Base-by-base conservation (phyloP, 345 rosid genomes). In the Salix caprea region DNA sequence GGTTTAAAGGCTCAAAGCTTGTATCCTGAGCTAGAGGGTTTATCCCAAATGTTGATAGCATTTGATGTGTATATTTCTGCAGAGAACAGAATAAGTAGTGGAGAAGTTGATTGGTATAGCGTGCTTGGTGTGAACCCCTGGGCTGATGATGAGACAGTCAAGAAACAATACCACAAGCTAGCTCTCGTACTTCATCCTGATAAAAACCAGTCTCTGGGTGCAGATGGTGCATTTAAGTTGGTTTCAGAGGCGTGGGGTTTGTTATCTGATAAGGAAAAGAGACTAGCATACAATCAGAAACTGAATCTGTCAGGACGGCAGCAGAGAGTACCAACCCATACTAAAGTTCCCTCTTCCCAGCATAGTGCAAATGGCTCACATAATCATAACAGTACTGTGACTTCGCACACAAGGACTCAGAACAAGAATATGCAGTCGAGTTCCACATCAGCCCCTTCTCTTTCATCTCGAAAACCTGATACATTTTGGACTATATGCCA, bases 401-500 rank as follows among this genome's bases (percentile, higher is more conserved):
- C 74, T 61, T 72, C 85, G 1, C 83, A 69, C 70, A 75, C 72
- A 26, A 84, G 76, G 83, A 73, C 82, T 67, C 84, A 40, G 73
- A 74, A 71, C 67, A 79, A 66, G 65, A 76, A 75, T 60, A 54
- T 71, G 19, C 71, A 58, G 30, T 74, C 67, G 16, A 82, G 69
- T 21, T 61, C 84, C 11, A 14, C 88, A 48, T 48, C 77, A 7
- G 81, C 19, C 74, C 74, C 74, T 44, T 18, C 84, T 13, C 71
- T 85, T 76, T 46, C 90, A 12, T 32, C 23, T 77, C 83, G 62
- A 72, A 87, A 85, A 70, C 79, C 85, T 65, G 83, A 76, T 30
- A 96, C 99, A 37, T 93, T 96, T 74, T 93, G 99, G 99, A 96
- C 99, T 62, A 79, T 84, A 50, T 96, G 99, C 80, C 84, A 79